Conservation (phyloP, 192 early-diverging fungal genomes). For the Coemansia sp. region DNA sequence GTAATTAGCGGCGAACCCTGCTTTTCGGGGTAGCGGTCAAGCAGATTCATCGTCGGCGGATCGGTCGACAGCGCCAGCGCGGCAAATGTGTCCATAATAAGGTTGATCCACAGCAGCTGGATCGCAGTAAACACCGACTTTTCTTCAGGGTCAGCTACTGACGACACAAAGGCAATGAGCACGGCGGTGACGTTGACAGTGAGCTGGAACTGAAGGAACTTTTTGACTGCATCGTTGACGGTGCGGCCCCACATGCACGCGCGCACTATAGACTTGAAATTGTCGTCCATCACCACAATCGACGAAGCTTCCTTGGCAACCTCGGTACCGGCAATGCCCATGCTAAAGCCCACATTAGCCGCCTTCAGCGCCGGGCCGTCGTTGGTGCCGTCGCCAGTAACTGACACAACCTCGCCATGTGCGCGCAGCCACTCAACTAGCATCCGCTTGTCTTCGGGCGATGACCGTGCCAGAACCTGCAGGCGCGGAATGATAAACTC, state of each 20-base stretch:
- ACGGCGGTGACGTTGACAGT: conserved; percentile 96
- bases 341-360: conserved; percentile 96
- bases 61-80: conserved; percentile 97
- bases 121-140: conserved; percentile 91
- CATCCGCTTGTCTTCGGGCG: conserved; percentile 95
- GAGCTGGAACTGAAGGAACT: conserved; percentile 98
- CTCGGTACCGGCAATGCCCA: conserved; percentile 99
- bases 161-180: conserved; percentile 74
- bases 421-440: conserved; percentile 85
- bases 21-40: conserved; percentile 84
- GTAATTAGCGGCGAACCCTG: conserved; percentile 80
- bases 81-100: conserved; percentile 99
- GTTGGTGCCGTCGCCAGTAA: conserved; percentile 99
- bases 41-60: conserved; percentile 78
- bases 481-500: conserved; percentile 87
- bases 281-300: conserved; percentile 98
- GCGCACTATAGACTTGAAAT: conserved; percentile 95
- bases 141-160: conserved; percentile 62
- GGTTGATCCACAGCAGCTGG: conserved; percentile 97
- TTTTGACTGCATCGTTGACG: conserved; percentile 96
- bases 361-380: conserved; percentile 92
- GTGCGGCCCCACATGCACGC: conserved; percentile 96
- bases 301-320: conserved; percentile 99
- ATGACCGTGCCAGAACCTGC: conserved; percentile 91
- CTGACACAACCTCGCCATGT: conserved; percentile 93